A percentile compares a stretch with the other conserved stretches of the same genome.
phyloP scores from a whole-genome alignment of 2,329 filamentous ascomycete genomes.

The Exophiala viscosa region DNA sequence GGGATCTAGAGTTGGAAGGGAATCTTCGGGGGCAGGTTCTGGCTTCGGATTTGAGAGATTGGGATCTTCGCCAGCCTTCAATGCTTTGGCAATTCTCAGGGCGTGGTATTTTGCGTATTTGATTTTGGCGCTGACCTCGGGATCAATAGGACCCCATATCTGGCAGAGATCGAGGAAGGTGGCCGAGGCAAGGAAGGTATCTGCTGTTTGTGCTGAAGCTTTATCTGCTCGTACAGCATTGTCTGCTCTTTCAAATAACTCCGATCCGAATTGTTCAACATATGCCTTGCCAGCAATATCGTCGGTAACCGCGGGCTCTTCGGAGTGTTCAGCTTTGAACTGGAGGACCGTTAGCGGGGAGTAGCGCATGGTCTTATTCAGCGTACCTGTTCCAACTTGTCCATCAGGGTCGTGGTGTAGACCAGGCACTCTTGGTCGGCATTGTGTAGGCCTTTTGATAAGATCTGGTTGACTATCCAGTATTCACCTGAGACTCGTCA shows the following conservation, averaged over 20 bases:
- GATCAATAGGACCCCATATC: slow-evolving; percentile 74
- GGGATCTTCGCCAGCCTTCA: slow-evolving; percentile 86
- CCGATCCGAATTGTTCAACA: slow-evolving; percentile 87
- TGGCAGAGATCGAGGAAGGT: slow-evolving; percentile 86
- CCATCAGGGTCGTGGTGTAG: slow-evolving; percentile 83
- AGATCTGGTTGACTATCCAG: slow-evolving; percentile 88
- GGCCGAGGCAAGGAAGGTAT: slow-evolving; percentile 87
- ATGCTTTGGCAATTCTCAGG: slow-evolving; percentile 80
- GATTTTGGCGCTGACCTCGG: slow-evolving; percentile 77
- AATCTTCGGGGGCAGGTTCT: slow-evolving; percentile 47
- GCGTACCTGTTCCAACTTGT: slow-evolving; percentile 75
- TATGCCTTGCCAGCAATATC: slow-evolving; percentile 85
- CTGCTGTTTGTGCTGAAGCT: slow-evolving; percentile 84
- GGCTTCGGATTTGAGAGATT: slow-evolving; percentile 81
- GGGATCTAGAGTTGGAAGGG: slow-evolving; percentile 53
- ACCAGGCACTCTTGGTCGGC: slow-evolving; percentile 70
- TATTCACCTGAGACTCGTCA: slow-evolving; percentile 64
- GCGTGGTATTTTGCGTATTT: slow-evolving; percentile 98
- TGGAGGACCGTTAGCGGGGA: slow-evolving; percentile 30
- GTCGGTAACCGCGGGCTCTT: slow-evolving; percentile 80
- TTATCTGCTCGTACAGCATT: slow-evolving; percentile 76
- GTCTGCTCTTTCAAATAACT: slow-evolving; percentile 82
- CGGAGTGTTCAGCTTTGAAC: slow-evolving; percentile 68
- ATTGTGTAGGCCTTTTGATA: slow-evolving; percentile 73
- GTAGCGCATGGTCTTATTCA: neutral